phyloP scores from a whole-genome alignment of 495 filamentous ascomycete species.

The Thermochaetoides thermophila region DNA sequence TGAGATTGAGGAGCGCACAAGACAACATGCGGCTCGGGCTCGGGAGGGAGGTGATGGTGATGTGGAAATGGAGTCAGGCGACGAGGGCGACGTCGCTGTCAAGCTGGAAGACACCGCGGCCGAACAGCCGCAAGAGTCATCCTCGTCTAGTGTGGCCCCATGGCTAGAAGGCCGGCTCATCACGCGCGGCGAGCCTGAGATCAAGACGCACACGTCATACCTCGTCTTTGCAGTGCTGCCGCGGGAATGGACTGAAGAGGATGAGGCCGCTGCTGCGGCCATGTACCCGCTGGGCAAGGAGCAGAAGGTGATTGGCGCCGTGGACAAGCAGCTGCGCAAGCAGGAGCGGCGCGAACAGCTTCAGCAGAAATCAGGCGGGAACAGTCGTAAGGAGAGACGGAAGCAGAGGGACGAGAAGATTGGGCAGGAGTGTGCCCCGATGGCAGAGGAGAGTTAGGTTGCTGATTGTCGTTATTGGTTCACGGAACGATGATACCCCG shows the following conservation, averaged over 20 bases:
- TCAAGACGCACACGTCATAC: conserved; percentile 92
- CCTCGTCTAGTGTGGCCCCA: conserved; percentile 4
- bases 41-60: conserved; percentile 12
- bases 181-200: conserved; percentile 68
- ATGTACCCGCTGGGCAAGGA: conserved; percentile 42
- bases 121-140: conserved; percentile 2
- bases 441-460: too few relatives aligned
- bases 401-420: conserved; percentile 17
- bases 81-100: conserved; percentile 5
- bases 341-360: conserved; percentile 31
- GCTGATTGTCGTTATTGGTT: too few relatives aligned
- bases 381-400: conserved; percentile 14
- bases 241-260: conserved; percentile 64
- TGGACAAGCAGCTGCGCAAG: conserved; percentile 37
- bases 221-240: conserved; percentile 87
- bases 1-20: conserved; percentile 52
- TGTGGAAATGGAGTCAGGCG: conserved; percentile 13
- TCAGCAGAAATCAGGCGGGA: conserved; percentile 13
- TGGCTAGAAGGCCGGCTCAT: conserved; percentile 55
- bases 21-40: conserved; percentile 34
- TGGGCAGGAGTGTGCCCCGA: conserved; percentile 5
- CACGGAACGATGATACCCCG: too few relatives aligned
- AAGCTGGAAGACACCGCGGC: conserved; percentile 10
- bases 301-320: conserved; percentile 31
- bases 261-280: conserved; percentile 53